Evolutionary conservation across 768 basidiomycete genomes (phyloP).

Genomic region (Leccinellum rugosiceps): DNA sequence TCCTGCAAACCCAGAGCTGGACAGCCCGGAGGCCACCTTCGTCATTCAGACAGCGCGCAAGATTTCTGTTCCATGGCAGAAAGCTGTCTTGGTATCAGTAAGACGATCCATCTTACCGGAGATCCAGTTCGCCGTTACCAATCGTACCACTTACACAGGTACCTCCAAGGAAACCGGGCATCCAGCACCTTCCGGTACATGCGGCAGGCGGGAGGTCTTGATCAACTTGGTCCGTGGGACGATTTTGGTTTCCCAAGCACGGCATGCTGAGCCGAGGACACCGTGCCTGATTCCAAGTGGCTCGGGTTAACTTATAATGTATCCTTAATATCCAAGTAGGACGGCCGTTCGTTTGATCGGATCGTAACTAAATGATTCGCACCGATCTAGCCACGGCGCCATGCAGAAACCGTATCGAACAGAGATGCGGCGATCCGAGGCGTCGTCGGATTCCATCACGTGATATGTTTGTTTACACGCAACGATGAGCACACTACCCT

Average conservation of each 20-base stretch:
- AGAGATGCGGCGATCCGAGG: neutral
- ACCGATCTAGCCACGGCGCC: neutral
- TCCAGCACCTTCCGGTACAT: slow-evolving; percentile 13
- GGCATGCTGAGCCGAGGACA: neutral
- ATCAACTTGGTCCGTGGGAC: slow-evolving; percentile 12
- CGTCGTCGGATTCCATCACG: slow-evolving; percentile 5
- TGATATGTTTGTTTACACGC: slow-evolving; percentile 1
- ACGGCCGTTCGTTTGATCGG: slow-evolving; percentile 1
- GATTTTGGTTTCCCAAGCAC: slow-evolving; percentile 8
- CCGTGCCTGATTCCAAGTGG: neutral
- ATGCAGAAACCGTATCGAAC: neutral
- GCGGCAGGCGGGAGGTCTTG: slow-evolving; percentile 15
- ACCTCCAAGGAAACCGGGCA: slow-evolving; percentile 18
- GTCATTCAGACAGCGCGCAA: slow-evolving; percentile 25
- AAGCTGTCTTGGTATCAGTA: slow-evolving; percentile 23
- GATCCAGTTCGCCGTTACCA: slow-evolving; percentile 1
- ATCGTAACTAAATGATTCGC: slow-evolving; percentile 1
- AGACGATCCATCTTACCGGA: neutral
- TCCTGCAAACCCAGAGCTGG: slow-evolving; percentile 1
- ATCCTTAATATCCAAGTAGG: neutral
- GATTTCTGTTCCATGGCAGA: slow-evolving; percentile 16
- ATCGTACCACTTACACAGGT: slow-evolving; percentile 20
- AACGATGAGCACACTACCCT: slow-evolving; percentile 15
- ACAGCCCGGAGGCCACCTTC: slow-evolving; percentile 14
- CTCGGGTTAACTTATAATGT: slow-evolving; percentile 3